Percentiles rank a stretch among this genome's conserved stretches.
These are phyloP conservation scores for Candida hispaniensis DNA, from an alignment of 805 yeast species.

Conservation along the genomic window DNA sequence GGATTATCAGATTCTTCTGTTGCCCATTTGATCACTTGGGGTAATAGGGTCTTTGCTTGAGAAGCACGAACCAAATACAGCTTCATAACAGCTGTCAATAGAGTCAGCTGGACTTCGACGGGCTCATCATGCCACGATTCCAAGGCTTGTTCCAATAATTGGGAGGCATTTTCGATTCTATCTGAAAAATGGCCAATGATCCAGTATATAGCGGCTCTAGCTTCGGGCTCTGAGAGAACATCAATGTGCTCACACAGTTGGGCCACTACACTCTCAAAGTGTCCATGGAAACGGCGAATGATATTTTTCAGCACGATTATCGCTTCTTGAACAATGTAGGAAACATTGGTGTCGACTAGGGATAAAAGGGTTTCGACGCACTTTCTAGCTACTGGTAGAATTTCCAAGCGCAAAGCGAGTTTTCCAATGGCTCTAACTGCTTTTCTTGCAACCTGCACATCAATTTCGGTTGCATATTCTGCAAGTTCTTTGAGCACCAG, in stretches of 20 bases:
- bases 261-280: slow-evolving; percentile 37
- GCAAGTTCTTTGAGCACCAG: slow-evolving; percentile 62
- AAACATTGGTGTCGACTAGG: slow-evolving; percentile 51
- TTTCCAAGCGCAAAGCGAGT: slow-evolving; percentile 63
- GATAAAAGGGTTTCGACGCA: slow-evolving; percentile 56
- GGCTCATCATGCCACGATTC: slow-evolving; percentile 50
- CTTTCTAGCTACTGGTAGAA: slow-evolving; percentile 38
- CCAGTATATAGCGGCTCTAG: slow-evolving; percentile 75
- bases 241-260: slow-evolving; percentile 37
- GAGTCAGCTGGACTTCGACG: slow-evolving; percentile 59
- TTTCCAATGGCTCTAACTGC: slow-evolving; percentile 87
- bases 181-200: slow-evolving; percentile 62
- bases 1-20: slow-evolving; percentile 73
- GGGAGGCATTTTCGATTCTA: slow-evolving; percentile 35
- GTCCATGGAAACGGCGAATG: slow-evolving; percentile 60
- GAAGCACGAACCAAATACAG: slow-evolving; percentile 49
- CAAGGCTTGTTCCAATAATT: slow-evolving; percentile 35
- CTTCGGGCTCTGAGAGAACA: slow-evolving; percentile 61
- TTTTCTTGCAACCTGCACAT: slow-evolving; percentile 74
- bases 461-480: slow-evolving; percentile 82
- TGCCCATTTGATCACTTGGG: slow-evolving; percentile 50
- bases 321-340: slow-evolving; percentile 71
- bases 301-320: slow-evolving; percentile 67
- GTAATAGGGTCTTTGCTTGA: slow-evolving; percentile 44
- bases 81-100: slow-evolving; percentile 65